Conservation (phyloP, 208 protist genomes). For the Borovskyia barvae region DNA sequence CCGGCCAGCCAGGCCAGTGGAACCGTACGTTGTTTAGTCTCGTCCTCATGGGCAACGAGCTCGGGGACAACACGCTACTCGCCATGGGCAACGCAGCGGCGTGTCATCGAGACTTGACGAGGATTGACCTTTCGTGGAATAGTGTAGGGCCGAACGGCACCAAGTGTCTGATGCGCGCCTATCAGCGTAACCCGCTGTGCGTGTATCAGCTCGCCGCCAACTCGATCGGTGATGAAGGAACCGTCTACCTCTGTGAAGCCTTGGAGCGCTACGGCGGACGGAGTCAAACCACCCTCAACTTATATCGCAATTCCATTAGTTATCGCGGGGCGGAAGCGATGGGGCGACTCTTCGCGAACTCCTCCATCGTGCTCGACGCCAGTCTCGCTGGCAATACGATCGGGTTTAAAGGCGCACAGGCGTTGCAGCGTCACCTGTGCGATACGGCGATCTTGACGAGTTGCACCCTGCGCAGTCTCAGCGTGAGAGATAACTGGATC, state of each 20-base stretch:
- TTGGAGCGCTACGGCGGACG: slow-evolving; percentile 62
- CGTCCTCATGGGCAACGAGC: slow-evolving; percentile 64
- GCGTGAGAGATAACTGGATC: slow-evolving; percentile 74
- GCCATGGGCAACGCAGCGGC: slow-evolving; percentile 84
- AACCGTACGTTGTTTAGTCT: slow-evolving; percentile 76
- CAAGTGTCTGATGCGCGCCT: slow-evolving; percentile 69
- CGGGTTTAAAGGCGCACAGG: slow-evolving; percentile 67
- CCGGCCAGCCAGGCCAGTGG: slow-evolving; percentile 83
- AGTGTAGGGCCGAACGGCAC: slow-evolving; percentile 73
- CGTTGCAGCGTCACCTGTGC: slow-evolving; percentile 41
- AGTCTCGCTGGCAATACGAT: slow-evolving; percentile 79
- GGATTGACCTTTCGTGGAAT: slow-evolving; percentile 86
- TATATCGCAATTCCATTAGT: slow-evolving; percentile 74
- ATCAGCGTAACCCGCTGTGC: slow-evolving; percentile 76
- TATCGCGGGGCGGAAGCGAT: slow-evolving; percentile 63
- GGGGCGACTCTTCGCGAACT: slow-evolving; percentile 58
- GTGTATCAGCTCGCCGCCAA: slow-evolving; percentile 76
- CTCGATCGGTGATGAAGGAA: slow-evolving; percentile 72
- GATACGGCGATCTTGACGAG: slow-evolving; percentile 21
- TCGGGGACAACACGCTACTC: slow-evolving; percentile 78
- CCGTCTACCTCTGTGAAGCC: slow-evolving; percentile 60
- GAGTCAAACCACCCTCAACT: slow-evolving; percentile 63
- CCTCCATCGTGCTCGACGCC: slow-evolving; percentile 57
- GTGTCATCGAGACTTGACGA: slow-evolving; percentile 73
- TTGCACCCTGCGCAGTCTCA: slow-evolving; percentile 44